Conservation (phyloP, 352 stramenopile genomes). For the Stramenopiles sp. region DNA sequence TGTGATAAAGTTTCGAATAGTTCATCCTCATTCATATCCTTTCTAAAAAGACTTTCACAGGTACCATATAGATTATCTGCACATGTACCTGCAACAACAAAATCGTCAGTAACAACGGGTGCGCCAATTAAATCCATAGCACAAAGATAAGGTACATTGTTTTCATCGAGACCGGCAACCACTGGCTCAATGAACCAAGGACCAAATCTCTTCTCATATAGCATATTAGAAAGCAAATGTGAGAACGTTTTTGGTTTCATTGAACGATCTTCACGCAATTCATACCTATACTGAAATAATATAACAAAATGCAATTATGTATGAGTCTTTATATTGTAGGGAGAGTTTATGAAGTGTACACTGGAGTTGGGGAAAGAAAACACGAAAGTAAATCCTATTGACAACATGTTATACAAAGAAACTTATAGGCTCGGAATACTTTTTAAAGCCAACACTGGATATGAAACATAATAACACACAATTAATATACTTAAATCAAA, state of each 20-base stretch:
- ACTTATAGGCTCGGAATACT: too few species aligned
- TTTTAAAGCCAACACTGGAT: too few species aligned
- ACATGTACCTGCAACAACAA: conserved; percentile 85
- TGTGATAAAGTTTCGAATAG: conserved; percentile 94
- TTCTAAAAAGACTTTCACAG: conserved; percentile 87
- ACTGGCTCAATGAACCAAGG: conserved; percentile 94
- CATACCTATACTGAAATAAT: too few species aligned
- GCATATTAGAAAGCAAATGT: conserved; percentile 64
- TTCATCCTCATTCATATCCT: conserved; percentile 67
- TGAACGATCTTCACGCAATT: conserved; percentile 82
- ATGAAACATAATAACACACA: too few species aligned
- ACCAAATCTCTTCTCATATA: conserved; percentile 96
- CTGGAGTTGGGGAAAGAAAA: too few species aligned
- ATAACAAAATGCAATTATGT: too few species aligned
- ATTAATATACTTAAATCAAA: too few species aligned
- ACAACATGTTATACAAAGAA: too few species aligned
- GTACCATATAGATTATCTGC: conserved; percentile 88
- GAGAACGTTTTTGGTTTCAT: conserved; percentile 90
- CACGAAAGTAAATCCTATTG: too few species aligned
- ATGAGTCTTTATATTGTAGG: too few species aligned
- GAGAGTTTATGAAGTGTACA: too few species aligned
- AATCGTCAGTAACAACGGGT: conserved; percentile 72
- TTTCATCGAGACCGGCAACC: conserved; percentile 65
- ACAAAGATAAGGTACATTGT: conserved; percentile 73
- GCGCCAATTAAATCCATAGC: conserved; percentile 91